Evolutionary conservation across 2,329 filamentous ascomycete species (phyloP), one percentile per base, ranked within the genome.

Genomic region (Ophiocordyceps camponoti-floridani): DNA sequence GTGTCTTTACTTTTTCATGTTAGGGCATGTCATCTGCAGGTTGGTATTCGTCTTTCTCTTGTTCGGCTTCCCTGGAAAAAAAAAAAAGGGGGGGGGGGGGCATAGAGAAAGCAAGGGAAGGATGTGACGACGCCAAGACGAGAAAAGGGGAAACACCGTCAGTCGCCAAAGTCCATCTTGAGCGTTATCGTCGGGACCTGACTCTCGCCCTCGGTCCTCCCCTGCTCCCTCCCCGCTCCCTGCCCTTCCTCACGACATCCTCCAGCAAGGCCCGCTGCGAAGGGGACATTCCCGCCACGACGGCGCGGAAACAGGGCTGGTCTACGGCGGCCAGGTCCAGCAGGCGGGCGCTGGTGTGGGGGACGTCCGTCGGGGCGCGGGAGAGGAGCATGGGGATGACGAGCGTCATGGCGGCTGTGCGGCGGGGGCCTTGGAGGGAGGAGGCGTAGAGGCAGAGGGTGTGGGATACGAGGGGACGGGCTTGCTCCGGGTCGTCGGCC

Each of bases 81-180:
- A n/a, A n/a, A n/a, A n/a, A n/a, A n/a, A n/a, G n/a, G n/a, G n/a
- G n/a, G n/a, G n/a, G n/a, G n/a, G n/a, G n/a, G n/a, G n/a, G n/a
- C n/a, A n/a, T n/a, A n/a, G n/a, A n/a, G n/a, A n/a, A n/a, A n/a
- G n/a, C n/a, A n/a, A n/a, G n/a, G n/a, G n/a, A n/a, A n/a, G n/a
- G n/a, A n/a, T n/a, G n/a, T n/a, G n/a, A n/a, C n/a, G n/a, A n/a
- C n/a, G n/a, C n/a, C n/a, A n/a, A n/a, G n/a, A n/a, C n/a, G n/a
- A n/a, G n/a, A n/a, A n/a, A n/a, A n/a, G n/a, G n/a, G n/a, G n/a
- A n/a, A n/a, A n/a, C n/a, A n/a, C n/a, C n/a, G n/a, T n/a, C n/a
- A 61, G 40, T 66, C 64, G 5, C 76, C 77, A 71, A 98, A 96
- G 61, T 94, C 73, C 84, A 96, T 93, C 72, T 93, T 91, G 57